These are phyloP conservation scores for Blumeria hordei DNA, from an alignment of 2,329 filamentous ascomycete genomes.

Conservation along the genomic window DNA sequence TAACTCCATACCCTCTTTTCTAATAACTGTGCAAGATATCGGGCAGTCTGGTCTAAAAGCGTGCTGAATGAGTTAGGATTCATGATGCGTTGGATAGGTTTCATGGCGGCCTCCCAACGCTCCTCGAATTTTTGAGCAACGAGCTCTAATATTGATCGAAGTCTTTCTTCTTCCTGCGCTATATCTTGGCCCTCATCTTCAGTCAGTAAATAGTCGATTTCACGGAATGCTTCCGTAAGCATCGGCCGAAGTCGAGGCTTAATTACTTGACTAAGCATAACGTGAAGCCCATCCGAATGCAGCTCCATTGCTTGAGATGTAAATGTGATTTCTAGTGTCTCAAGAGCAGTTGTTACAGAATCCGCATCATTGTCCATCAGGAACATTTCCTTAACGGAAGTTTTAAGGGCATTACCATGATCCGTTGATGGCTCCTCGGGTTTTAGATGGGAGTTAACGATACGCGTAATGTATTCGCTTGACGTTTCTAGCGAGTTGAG, in stretches of 20 bases:
- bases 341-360: constrained; percentile 44
- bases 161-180: constrained; percentile 24
- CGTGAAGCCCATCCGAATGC: constrained; percentile 59
- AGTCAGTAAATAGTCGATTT: constrained; percentile 59
- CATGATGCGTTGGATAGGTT: constrained; percentile 63
- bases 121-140: constrained; percentile 62
- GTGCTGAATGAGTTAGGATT: constrained; percentile 52
- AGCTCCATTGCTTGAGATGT: constrained; percentile 58
- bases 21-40: constrained; percentile 51
- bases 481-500: constrained; percentile 91
- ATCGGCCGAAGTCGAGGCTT: constrained; percentile 67
- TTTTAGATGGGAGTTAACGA: constrained; percentile 45
- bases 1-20: constrained; percentile 76
- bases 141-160: constrained; percentile 31
- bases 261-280: constrained; percentile 70
- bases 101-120: constrained; percentile 67
- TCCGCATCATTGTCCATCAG: constrained; percentile 55
- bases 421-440: constrained; percentile 20
- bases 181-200: constrained; percentile 35
- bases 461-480: constrained; percentile 72
- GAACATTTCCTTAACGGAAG: constrained; percentile 38
- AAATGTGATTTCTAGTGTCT: constrained; percentile 46
- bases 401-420: constrained; percentile 5
- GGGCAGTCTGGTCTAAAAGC: constrained; percentile 50
- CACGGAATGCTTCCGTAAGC: constrained; percentile 70